Conservation (phyloP, 116 monocot species). For the Cymodocea nodosa region DNA sequence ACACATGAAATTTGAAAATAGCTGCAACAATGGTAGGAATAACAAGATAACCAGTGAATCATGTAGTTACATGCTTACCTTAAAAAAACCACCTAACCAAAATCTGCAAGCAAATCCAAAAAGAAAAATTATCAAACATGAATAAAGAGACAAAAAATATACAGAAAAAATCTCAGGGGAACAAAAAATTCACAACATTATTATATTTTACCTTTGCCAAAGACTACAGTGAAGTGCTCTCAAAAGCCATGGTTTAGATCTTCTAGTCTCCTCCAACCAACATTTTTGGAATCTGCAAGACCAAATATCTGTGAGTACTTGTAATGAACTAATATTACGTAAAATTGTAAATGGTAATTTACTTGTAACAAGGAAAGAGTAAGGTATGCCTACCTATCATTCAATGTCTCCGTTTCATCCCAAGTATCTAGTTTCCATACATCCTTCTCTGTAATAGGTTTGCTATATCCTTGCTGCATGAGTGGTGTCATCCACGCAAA, state of each 20-base stretch:
- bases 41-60: neutral
- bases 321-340: too few species aligned
- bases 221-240: conserved; percentile 68
- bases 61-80: conserved; percentile 27
- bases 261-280: conserved; percentile 68
- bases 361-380: too few species aligned
- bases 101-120: conserved; percentile 39
- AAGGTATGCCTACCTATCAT: conserved; percentile 31
- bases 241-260: conserved; percentile 87
- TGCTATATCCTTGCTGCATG: conserved; percentile 81
- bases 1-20: too few species aligned
- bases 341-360: too few species aligned
- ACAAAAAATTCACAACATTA: neutral
- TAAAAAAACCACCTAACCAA: conserved; percentile 93
- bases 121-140: conserved; percentile 1
- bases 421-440: conserved; percentile 95
- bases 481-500: conserved; percentile 96
- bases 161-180: neutral
- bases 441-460: conserved; percentile 93
- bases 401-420: conserved; percentile 88
- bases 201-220: conserved; percentile 62
- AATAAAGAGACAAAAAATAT: neutral
- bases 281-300: conserved; percentile 66
- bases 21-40: neutral
- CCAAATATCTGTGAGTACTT: neutral